Percentiles rank a stretch among this genome's conserved stretches.
Evolutionary conservation across 768 basidiomycete species (phyloP).

Genomic region (Kwoniella dejecticola): DNA sequence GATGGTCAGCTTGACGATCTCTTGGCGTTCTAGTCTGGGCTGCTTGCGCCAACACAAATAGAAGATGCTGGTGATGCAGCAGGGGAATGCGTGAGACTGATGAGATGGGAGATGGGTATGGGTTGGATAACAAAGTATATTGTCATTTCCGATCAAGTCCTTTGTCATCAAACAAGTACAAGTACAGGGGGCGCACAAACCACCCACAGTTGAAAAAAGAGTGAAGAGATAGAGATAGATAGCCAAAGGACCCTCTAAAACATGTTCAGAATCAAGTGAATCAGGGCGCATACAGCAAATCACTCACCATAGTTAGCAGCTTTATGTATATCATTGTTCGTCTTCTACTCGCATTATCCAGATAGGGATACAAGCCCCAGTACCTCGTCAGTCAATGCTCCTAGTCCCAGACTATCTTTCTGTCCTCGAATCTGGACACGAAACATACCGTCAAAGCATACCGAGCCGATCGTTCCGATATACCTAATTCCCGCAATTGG

Average conservation of each 20-base stretch:
- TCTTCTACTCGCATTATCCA: conserved; percentile 28
- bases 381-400: not conserved
- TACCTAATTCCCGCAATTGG: conserved; percentile 44
- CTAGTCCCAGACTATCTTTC: not conserved
- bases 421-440: not conserved
- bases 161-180: too few species aligned
- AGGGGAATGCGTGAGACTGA: too few species aligned
- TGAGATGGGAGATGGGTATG: too few species aligned
- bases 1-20: conserved; percentile 7
- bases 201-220: too few species aligned
- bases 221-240: too few species aligned
- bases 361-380: too few species aligned
- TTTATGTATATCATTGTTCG: conserved; percentile 42
- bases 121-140: too few species aligned
- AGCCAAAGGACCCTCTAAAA: not conserved
- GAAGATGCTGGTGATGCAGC: too few species aligned
- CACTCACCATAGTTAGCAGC: conserved; percentile 56
- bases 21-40: conserved; percentile 25
- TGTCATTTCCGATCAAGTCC: not conserved
- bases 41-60: not conserved
- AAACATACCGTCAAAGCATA: conserved; percentile 49
- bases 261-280: not conserved
- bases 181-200: too few species aligned
- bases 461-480: conserved; percentile 45
- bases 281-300: not conserved